A percentile compares a stretch with the other conserved stretches of the same genome.
Conservation (phyloP, 1,284 basidiomycete species). For the Megacollybia platyphylla region DNA sequence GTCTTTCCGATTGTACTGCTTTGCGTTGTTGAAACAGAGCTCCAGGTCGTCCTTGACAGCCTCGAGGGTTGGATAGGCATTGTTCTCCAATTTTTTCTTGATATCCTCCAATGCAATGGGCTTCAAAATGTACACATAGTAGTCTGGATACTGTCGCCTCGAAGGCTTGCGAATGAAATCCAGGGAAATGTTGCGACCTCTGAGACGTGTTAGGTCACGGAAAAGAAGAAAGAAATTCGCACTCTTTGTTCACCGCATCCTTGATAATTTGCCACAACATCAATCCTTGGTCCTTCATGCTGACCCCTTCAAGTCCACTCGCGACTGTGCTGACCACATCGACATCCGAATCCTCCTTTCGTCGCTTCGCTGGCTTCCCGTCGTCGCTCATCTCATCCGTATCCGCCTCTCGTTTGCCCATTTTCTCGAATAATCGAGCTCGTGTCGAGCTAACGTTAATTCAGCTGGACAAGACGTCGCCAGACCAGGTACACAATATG, state of each 20-base stretch:
- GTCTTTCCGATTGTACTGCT: conserved; percentile 78
- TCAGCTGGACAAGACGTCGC: too few species aligned
- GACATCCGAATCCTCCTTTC: conserved; percentile 35
- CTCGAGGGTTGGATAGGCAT: conserved; percentile 54
- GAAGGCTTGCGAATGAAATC: conserved; percentile 74
- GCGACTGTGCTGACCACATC: conserved; percentile 13
- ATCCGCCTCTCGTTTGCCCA: conserved; percentile 60
- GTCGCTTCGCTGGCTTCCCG: conserved; percentile 56
- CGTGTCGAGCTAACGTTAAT: too few species aligned
- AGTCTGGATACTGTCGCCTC: conserved; percentile 79
- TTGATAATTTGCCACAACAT: conserved; percentile 62
- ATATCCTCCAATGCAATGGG: conserved; percentile 85
- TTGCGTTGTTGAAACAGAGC: conserved; percentile 82
- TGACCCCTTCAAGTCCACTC: conserved; percentile 11
- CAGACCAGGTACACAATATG: too few species aligned
- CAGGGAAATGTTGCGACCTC: conserved; percentile 52
- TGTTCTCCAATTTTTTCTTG: conserved; percentile 60
- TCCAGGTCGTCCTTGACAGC: conserved; percentile 75
- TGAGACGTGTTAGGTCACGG: conserved; percentile 20
- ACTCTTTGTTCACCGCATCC: conserved; percentile 76
- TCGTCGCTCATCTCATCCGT: conserved; percentile 21
- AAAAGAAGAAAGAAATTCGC: conserved; percentile 28
- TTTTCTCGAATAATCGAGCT: conserved; percentile 11
- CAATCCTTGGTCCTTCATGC: conserved; percentile 43
- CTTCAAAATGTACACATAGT: conserved; percentile 62